phyloP scores from a whole-genome alignment of 2,329 filamentous ascomycete genomes.

The Arthrocladium fulminans region DNA sequence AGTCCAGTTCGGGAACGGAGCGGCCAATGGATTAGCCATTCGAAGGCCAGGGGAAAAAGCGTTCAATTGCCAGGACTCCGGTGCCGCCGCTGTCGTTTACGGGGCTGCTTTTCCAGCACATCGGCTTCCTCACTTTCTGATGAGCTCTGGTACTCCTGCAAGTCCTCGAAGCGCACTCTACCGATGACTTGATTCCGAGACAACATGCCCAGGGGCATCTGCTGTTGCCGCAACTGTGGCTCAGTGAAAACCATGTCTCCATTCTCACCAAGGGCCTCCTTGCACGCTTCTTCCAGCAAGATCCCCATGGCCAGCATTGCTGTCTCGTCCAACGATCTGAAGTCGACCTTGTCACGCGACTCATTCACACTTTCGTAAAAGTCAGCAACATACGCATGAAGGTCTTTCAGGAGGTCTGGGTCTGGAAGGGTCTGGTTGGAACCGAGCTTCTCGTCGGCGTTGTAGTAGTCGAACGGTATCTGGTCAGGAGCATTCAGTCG shows the following conservation, averaged over 20 bases:
- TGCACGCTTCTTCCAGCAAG: slow-evolving; percentile 50
- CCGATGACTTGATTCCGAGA: slow-evolving; percentile 20
- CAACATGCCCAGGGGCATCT: slow-evolving; percentile 14
- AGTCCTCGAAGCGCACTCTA: slow-evolving; percentile 11
- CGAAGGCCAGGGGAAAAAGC: no score
- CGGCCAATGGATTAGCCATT: no score
- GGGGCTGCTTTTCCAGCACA: neutral
- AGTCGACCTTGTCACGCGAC: slow-evolving; percentile 32
- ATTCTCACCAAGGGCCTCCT: slow-evolving; percentile 44
- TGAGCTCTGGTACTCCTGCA: slow-evolving; percentile 2
- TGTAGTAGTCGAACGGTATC: slow-evolving; percentile 47
- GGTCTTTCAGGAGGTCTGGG: slow-evolving; percentile 47
- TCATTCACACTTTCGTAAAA: slow-evolving; percentile 39
- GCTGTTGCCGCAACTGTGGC: slow-evolving; percentile 27
- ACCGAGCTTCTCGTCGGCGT: slow-evolving; percentile 41
- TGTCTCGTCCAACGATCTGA: slow-evolving; percentile 52
- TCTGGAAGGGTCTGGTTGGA: slow-evolving; percentile 38
- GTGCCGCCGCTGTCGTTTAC: slow-evolving; percentile 10
- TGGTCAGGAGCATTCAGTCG: slow-evolving; percentile 38
- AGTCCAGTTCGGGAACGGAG: no score
- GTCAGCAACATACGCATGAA: slow-evolving; percentile 50
- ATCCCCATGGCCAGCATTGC: slow-evolving; percentile 53
- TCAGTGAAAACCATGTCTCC: slow-evolving; percentile 52
- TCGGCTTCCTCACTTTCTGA: slow-evolving; percentile 12
- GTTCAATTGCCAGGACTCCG: neutral